phyloP scores from a whole-genome alignment of 2,329 filamentous ascomycete species.

The Venturia aucupariae region DNA sequence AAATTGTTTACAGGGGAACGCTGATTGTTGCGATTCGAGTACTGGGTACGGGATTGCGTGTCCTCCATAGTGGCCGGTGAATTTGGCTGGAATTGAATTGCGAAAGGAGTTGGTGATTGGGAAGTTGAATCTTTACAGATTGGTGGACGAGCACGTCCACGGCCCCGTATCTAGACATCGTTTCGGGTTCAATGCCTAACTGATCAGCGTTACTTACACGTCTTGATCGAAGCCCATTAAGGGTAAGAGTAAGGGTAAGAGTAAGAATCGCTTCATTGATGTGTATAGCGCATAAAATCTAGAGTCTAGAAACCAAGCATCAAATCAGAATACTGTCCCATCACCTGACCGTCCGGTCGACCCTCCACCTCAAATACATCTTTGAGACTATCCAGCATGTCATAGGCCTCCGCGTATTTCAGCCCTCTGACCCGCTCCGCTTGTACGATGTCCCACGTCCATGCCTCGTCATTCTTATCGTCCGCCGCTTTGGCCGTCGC shows the following conservation, averaged over 20 bases:
- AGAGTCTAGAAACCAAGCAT: constrained; percentile 6
- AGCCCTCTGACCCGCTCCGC: constrained; percentile 46
- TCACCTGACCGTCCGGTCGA: constrained; percentile 25
- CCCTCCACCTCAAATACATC: constrained; percentile 39
- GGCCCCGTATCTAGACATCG: too few species aligned
- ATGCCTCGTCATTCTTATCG: constrained; percentile 28
- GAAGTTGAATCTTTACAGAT: too few species aligned
- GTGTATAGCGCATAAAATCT: neutral
- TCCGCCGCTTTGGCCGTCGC: constrained; percentile 19
- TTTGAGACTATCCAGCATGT: constrained; percentile 44
- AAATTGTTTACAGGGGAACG: too few species aligned
- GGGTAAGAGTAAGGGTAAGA: too few species aligned
- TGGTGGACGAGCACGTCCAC: too few species aligned
- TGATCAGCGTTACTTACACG: too few species aligned
- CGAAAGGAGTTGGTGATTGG: too few species aligned
- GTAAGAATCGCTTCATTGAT: neutral
- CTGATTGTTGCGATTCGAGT: too few species aligned
- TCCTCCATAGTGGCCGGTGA: too few species aligned
- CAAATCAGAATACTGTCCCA: constrained; percentile 36
- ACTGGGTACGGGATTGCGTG: too few species aligned
- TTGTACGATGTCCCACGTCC: constrained; percentile 54
- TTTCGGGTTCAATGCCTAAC: too few species aligned
- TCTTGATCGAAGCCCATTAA: neutral
- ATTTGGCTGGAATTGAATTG: too few species aligned
- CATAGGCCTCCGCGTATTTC: constrained; percentile 46